Base-by-base conservation (phyloP, 1,139 yeast genomes). In the Geotrichum australiense region DNA sequence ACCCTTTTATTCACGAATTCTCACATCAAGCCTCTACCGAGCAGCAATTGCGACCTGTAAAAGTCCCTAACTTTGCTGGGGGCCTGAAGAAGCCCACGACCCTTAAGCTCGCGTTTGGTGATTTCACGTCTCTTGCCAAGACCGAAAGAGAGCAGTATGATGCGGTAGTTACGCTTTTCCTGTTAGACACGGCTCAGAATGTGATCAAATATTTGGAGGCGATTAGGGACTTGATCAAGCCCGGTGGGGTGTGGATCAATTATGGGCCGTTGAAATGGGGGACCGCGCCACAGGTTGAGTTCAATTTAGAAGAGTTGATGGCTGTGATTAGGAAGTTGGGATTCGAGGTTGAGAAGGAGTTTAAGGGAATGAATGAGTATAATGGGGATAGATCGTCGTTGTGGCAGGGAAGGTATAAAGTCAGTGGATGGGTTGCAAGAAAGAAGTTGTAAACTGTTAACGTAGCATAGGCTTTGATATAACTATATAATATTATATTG, bases 191-290 rank as follows among this genome's bases (percentile, higher is more conserved):
- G 0, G 95, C 96, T 0, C 94, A 85, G 54, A 84, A 85, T 53
- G 57, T 84, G 36, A 68, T 86, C 50, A 80, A 76, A 28, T 86
- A 86, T 56, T 60, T 86, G 36, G 82, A 80, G 41, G 62, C 79
- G 1, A 76, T 86, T 27, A 37, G 46, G 7, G 71, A 71, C 42
- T 54, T 62, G 11, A 57, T 83, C 37, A 69, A 70, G n/a, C 63
- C 63, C 3, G 67, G 65, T 20, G 77, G 83, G 0, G 69, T 69
- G 42, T 86, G 95, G 96, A 76, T 86, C 48, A 86, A 86, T 56
- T 70, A 76, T 15, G 96, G 96, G 0, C 96, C 96, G 0, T 66
- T 86, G 48, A 86, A 86, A 59, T 86, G 86, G 62, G 96, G 96
- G 0, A 77, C 86, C 3, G 87, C 89, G 1, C 93, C 96, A 1